Conservation (phyloP, 345 rosid species). For the Isatis tinctoria region DNA sequence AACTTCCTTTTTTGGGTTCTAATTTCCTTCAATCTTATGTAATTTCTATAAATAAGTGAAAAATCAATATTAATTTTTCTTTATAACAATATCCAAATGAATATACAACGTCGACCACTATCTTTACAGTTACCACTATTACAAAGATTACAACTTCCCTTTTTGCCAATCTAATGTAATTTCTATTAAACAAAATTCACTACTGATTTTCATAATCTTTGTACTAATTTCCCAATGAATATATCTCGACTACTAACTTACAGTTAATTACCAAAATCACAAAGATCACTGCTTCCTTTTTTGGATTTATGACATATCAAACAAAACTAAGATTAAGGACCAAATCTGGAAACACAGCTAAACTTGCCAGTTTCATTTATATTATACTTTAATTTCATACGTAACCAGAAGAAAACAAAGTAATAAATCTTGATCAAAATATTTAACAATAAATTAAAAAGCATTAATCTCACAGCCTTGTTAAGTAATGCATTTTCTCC, state of each 20-base stretch:
- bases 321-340: constrained; percentile 5
- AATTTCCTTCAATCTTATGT: too few relatives aligned
- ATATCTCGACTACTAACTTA: constrained; percentile 1
- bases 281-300: constrained; percentile 14
- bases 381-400: background rate
- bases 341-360: constrained; percentile 14
- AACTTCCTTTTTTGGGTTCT: background rate
- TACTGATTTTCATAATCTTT: background rate
- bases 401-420: background rate
- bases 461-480: background rate
- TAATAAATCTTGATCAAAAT: constrained; percentile 4
- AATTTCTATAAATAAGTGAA: too few relatives aligned
- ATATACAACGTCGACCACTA: background rate
- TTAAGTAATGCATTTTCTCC: background rate
- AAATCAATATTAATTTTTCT: too few relatives aligned
- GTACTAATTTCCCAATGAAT: background rate
- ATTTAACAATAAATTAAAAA: background rate
- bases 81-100: background rate
- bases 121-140: background rate
- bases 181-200: background rate
- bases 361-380: constrained; percentile 15
- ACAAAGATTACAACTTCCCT: background rate
- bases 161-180: background rate
- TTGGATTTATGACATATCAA: background rate
- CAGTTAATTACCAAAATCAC: constrained; percentile 18